Percentiles rank a stretch among this genome's conserved stretches.
phyloP scores from a whole-genome alignment of 768 basidiomycete species.

The Termitomyces sp. region DNA sequence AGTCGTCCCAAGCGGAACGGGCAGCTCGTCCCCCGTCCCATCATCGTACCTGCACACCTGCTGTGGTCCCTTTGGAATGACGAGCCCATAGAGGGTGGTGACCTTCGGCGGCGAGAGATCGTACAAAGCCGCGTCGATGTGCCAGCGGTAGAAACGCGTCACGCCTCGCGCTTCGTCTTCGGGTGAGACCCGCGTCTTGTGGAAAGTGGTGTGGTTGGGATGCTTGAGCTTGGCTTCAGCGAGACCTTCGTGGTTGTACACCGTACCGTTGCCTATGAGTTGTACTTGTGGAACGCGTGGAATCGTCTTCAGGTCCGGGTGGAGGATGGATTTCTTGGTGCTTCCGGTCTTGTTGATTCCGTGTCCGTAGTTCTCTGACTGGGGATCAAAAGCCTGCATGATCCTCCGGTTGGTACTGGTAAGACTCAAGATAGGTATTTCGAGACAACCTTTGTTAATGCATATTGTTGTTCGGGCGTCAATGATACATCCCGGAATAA shows the following conservation, averaged over 20 bases:
- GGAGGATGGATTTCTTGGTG: constrained; percentile 74
- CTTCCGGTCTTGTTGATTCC: constrained; percentile 82
- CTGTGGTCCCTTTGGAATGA: constrained; percentile 55
- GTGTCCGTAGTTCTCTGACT: constrained; percentile 67
- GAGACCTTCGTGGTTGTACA: constrained; percentile 77
- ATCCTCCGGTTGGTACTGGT: not conserved
- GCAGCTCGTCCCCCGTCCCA: constrained; percentile 77
- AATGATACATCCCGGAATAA: constrained; percentile 68
- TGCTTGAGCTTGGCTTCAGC: constrained; percentile 77
- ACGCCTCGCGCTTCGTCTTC: constrained; percentile 73
- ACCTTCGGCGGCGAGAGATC: constrained; percentile 74
- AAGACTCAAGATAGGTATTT: not conserved
- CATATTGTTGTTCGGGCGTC: constrained; percentile 80
- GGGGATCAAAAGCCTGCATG: constrained; percentile 66
- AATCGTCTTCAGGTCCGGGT: constrained; percentile 88
- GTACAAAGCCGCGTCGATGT: constrained; percentile 86
- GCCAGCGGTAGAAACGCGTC: constrained; percentile 91
- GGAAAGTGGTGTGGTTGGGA: constrained; percentile 81
- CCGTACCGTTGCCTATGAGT: constrained; percentile 83
- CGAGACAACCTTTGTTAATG: constrained; percentile 64
- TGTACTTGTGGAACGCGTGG: constrained; percentile 87
- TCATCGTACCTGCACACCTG: constrained; percentile 80
- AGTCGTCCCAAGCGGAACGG: constrained; percentile 83
- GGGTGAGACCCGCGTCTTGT: constrained; percentile 67
- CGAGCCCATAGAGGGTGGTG: constrained; percentile 79